Evolutionary conservation across 306 rosid species (phyloP).

Genomic region (Citrullus amarus): DNA sequence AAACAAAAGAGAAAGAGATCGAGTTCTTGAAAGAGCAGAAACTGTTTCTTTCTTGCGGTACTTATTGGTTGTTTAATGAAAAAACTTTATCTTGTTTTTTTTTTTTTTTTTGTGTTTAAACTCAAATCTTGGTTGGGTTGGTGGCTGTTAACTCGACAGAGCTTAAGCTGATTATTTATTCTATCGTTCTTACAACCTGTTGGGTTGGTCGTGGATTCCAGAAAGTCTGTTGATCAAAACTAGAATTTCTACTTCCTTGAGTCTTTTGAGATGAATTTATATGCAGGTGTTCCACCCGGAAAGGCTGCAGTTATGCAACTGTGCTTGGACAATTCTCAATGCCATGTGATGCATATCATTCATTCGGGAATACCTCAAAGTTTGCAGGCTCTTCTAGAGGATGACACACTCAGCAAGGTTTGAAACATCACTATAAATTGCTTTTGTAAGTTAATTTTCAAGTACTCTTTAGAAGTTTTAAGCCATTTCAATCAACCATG

Average conservation of each 20-base stretch:
- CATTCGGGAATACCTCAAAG: constrained; percentile 77
- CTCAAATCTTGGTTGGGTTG: neutral
- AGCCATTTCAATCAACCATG: neutral
- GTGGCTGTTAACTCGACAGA: neutral
- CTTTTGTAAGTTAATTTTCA: neutral
- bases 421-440: neutral
- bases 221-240: neutral
- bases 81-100: too few species aligned
- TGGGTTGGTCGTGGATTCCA: neutral
- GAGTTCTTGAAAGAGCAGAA: neutral
- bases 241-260: neutral
- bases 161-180: neutral
- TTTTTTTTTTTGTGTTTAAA: too few species aligned
- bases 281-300: constrained; percentile 64
- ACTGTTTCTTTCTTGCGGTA: neutral
- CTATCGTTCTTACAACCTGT: neutral
- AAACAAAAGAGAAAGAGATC: neutral
- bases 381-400: constrained; percentile 60
- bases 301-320: constrained; percentile 89
- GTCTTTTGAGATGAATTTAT: neutral
- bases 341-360: constrained; percentile 71
- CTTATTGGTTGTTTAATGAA: neutral
- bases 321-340: constrained; percentile 37
- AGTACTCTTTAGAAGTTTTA: neutral
- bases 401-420: constrained; percentile 59